phyloP scores from a whole-genome alignment of 257 asterid genomes.

The Hygrophila difformis region DNA sequence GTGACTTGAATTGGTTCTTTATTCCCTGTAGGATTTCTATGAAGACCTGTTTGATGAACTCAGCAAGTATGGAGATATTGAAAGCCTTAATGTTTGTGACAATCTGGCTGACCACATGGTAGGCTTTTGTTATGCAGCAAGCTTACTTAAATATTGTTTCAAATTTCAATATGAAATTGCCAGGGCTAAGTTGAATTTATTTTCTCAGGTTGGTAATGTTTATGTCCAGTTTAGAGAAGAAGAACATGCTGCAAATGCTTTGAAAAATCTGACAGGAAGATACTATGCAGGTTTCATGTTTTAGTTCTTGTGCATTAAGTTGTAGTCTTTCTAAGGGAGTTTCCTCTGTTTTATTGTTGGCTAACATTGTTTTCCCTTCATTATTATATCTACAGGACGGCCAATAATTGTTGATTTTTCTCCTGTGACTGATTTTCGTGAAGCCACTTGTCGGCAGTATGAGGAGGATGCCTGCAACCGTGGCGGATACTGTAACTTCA shows the following conservation, averaged over 20 bases:
- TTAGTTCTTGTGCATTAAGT: no score
- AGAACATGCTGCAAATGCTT: conserved; percentile 89
- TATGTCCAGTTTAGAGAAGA: conserved; percentile 96
- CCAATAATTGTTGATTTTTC: conserved; percentile 96
- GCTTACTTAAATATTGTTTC: not conserved
- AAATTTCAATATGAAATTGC: no score
- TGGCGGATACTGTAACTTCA: conserved; percentile 98
- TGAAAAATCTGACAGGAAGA: conserved; percentile 79
- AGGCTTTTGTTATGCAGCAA: conserved; percentile 11
- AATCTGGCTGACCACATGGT: conserved; percentile 98
- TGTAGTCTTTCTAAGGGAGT: no score
- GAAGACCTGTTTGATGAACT: conserved; percentile 95
- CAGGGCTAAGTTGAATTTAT: not conserved
- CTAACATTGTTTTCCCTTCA: conserved; percentile 11
- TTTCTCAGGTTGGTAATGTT: conserved; percentile 92
- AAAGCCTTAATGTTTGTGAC: conserved; percentile 86
- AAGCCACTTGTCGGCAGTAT: conserved; percentile 96
- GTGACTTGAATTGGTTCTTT: not conserved
- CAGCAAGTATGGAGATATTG: conserved; percentile 80
- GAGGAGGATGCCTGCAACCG: conserved; percentile 95
- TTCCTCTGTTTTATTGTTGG: no score
- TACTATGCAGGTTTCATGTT: conserved; percentile 62
- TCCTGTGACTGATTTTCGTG: conserved; percentile 95
- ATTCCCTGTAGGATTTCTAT: conserved; percentile 57
- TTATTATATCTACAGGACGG: conserved; percentile 51